Percentiles rank a stretch among this genome's conserved stretches.
These are phyloP conservation scores for Hirsutella thompsonii DNA, from an alignment of 2,329 filamentous ascomycete species.

Conservation along the genomic window DNA sequence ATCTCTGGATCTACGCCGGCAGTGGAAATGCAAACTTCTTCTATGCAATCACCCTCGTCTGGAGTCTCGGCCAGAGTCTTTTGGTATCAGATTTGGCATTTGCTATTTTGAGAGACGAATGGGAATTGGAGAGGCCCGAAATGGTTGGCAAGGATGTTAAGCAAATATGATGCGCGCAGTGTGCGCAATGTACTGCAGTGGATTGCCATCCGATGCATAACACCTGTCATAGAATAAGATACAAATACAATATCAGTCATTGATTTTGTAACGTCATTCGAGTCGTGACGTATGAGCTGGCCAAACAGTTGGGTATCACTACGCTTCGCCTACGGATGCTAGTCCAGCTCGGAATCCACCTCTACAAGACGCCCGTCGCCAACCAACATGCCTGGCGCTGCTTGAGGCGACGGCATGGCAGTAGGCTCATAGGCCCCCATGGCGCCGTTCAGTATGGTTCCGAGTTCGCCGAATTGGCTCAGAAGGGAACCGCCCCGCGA, in stretches of 20 bases:
- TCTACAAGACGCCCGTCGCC: conserved; percentile 17
- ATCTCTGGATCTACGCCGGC: conserved; percentile 96
- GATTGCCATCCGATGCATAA: too few species aligned
- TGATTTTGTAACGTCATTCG: too few species aligned
- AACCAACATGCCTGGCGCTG: conserved; percentile 1
- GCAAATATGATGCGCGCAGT: conserved; percentile 74
- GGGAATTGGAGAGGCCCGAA: conserved; percentile 84
- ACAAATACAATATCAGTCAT: too few species aligned
- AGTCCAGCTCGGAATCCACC: conserved; percentile 23
- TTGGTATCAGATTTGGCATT: conserved; percentile 81
- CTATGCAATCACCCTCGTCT: conserved; percentile 97
- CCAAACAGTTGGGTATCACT: conserved; percentile 6
- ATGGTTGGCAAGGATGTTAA: conserved; percentile 78
- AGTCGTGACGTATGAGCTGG: background rate
- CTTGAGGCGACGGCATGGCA: conserved; percentile 5
- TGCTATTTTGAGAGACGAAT: conserved; percentile 80
- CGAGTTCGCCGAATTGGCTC: conserved; percentile 32
- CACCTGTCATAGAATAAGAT: too few species aligned
- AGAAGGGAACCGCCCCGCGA: conserved; percentile 18
- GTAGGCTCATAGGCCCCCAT: conserved; percentile 14
- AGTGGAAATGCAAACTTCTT: conserved; percentile 99
- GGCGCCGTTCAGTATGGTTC: conserved; percentile 27
- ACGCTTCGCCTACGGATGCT: conserved; percentile 3
- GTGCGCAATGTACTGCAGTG: background rate
- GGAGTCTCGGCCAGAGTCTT: conserved; percentile 81